Base-by-base conservation (phyloP, 441 rosid species). In the Brassica hybrid region DNA sequence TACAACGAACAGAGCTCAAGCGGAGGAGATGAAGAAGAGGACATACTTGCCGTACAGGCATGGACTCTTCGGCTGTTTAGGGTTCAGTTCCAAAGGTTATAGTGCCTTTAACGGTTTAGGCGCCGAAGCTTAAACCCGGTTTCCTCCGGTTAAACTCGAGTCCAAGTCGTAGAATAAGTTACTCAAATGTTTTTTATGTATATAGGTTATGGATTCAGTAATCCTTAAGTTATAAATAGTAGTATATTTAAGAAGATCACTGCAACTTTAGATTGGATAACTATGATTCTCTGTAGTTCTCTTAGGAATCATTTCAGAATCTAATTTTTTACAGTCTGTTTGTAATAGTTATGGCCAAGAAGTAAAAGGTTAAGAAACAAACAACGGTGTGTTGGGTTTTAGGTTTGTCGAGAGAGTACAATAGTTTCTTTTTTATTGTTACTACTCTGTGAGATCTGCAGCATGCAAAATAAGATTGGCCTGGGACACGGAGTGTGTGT, bases 21-120 rank as follows among this genome's bases (percentile, higher is more conserved):
- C 96, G 4, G 99, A 91, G 80, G 97, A 93, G 84, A 84, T 95
- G 98, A 95, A 87, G 88, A 95, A 89, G 89, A 93, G 83, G 80
- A 95, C 99, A 0, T 93, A 85, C 70, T 84, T 95, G 83, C 99
- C 99, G 25, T 95, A 95, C 77, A 85, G 90, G 66, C 96, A 93
- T 84, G 99, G 99, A 1, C 74, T 95, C 58, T 86, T 95, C 14
- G 99, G 99, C 1, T 95, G 99, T 78, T 74, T 95, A 79, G 96
- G 99, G 48, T 93, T 95, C 58, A 95, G 95, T 80, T 95, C 99
- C 1, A 95, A 93, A 77, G 96, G 99, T 4, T 95, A 93, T 79
- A 93, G 97, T 63, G 97, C 95, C 69, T 85, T 95, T 79, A 95
- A 88, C 84, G 96, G 97, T n/a, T 83, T 93, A 61, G 92, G 92